These are phyloP conservation scores for Picocystis sp. DNA, from an alignment of 163 green algal species.

Conservation along the genomic window DNA sequence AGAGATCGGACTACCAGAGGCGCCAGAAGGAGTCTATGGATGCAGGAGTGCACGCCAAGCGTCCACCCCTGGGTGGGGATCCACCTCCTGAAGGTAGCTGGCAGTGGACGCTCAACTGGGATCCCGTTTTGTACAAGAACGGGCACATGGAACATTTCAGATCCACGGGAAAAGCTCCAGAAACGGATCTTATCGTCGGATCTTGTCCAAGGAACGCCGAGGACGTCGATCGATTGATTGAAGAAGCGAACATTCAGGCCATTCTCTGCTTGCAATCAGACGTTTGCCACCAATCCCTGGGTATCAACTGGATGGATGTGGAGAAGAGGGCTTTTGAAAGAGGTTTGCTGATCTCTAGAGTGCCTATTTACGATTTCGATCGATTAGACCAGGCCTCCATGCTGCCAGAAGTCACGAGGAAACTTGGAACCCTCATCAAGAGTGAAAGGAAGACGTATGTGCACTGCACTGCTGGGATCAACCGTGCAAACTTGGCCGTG, in stretches of 20 bases:
- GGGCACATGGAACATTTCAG: too few relatives aligned
- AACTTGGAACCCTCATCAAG: slow-evolving; percentile 29
- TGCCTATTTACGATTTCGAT: slow-evolving; percentile 57
- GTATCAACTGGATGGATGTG: slow-evolving; percentile 27
- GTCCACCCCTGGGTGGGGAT: slow-evolving; percentile 1
- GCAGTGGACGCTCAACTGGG: slow-evolving; percentile 7
- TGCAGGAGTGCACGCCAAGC: slow-evolving; percentile 2
- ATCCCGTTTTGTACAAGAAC: neutral
- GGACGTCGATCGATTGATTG: slow-evolving; percentile 23
- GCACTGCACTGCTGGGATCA: slow-evolving; percentile 44
- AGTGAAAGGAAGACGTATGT: slow-evolving; percentile 43
- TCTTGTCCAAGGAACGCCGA: neutral
- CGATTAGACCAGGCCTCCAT: slow-evolving; percentile 45
- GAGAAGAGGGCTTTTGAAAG: slow-evolving; percentile 16
- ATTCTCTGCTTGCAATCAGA: slow-evolving; percentile 53
- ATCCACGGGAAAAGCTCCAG: too few relatives aligned
- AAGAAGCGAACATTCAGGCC: slow-evolving; percentile 29
- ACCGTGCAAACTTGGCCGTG: too few relatives aligned
- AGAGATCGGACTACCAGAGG: neutral
- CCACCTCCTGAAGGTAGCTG: slow-evolving; percentile 1
- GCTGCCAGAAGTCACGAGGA: slow-evolving; percentile 44
- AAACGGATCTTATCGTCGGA: neutral
- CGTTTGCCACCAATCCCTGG: slow-evolving; percentile 40
- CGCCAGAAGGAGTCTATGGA: neutral
- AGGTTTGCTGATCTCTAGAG: slow-evolving; percentile 28